These are phyloP conservation scores for Erythrophleum fordii DNA, from an alignment of 306 rosid genomes.

Conservation along the genomic window DNA sequence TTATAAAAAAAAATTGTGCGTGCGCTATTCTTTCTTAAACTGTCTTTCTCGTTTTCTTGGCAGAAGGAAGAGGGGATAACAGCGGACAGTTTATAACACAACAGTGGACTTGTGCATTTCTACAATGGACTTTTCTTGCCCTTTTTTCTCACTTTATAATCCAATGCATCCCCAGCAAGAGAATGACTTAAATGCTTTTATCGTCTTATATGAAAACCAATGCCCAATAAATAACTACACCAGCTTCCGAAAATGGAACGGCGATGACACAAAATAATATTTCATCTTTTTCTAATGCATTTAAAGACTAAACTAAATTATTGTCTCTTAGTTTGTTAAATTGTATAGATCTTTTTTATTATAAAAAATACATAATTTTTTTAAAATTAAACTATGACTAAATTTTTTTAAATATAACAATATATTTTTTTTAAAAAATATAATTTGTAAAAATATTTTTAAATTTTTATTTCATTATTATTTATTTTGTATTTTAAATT, in stretches of 20 bases:
- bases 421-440: too few species aligned
- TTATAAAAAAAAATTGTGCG: not conserved
- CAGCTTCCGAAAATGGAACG: too few species aligned
- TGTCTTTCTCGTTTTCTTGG: conserved; percentile 23
- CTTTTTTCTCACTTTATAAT: conserved; percentile 17
- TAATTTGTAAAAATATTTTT: too few species aligned
- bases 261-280: not conserved
- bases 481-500: too few species aligned
- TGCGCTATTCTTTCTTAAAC: not conserved
- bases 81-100: not conserved
- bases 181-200: not conserved
- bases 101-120: conserved; percentile 20
- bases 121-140: not conserved
- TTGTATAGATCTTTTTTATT: too few species aligned
- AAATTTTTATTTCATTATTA: too few species aligned
- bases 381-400: too few species aligned
- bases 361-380: too few species aligned
- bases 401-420: too few species aligned
- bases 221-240: not conserved
- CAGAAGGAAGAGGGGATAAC: not conserved
- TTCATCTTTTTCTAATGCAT: not conserved
- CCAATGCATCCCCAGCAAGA: not conserved
- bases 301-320: not conserved
- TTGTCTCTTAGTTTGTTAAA: too few species aligned
- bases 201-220: not conserved